phyloP scores from a whole-genome alignment of 2,329 filamentous ascomycete species.

The Colletotrichum paranaense region DNA sequence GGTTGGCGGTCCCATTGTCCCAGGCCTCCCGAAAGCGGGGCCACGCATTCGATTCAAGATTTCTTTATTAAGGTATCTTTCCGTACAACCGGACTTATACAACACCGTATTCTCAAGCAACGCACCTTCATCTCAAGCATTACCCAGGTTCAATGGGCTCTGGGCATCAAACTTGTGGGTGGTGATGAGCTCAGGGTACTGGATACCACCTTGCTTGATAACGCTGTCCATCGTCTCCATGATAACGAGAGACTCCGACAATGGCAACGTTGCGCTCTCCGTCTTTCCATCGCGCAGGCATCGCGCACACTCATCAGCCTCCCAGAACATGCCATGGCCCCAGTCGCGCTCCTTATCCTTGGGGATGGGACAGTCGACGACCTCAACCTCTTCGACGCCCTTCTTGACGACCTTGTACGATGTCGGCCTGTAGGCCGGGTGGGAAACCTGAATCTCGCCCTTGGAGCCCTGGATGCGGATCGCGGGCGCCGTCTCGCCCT shows the following conservation, averaged over 20 bases:
- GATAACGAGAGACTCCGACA: conserved; percentile 83
- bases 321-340: conserved; percentile 91
- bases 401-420: conserved; percentile 72
- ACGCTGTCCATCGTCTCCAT: conserved; percentile 79
- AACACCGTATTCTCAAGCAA: not conserved
- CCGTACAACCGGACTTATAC: not conserved
- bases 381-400: conserved; percentile 59
- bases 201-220: conserved; percentile 63
- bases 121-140: conserved; percentile 36
- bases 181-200: conserved; percentile 67
- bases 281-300: conserved; percentile 81
- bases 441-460: conserved; percentile 85
- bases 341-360: conserved; percentile 57
- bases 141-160: conserved; percentile 71
- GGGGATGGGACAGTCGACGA: conserved; percentile 65
- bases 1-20: not conserved
- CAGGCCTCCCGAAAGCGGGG: conserved; percentile 6
- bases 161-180: conserved; percentile 68
- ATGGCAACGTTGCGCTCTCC: conserved; percentile 77
- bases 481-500: conserved; percentile 70
- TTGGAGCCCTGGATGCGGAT: conserved; percentile 84
- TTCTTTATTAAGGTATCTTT: not conserved
- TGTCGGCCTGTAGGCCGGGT: conserved; percentile 76
- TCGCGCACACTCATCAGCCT: conserved; percentile 82
- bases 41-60: not conserved